phyloP scores from a whole-genome alignment of 202 grass and related monocot genomes.

The Tripidium arundinaceum region DNA sequence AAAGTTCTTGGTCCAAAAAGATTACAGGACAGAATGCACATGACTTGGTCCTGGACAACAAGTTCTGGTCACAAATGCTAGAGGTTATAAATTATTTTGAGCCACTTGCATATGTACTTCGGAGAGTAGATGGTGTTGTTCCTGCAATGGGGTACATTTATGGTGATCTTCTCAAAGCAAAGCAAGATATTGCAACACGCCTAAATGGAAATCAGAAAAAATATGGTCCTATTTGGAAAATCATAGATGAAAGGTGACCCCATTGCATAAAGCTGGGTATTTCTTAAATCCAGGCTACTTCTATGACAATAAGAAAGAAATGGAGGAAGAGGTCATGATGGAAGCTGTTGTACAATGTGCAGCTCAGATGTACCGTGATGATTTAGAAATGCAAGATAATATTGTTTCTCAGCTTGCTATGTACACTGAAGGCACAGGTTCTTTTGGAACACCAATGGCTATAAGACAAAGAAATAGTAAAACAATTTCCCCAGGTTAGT shows the following conservation, averaged over 20 bases:
- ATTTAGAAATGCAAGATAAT: background rate
- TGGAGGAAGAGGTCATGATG: background rate
- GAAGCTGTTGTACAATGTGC: background rate
- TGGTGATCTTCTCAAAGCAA: conserved; percentile 26
- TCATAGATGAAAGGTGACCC: conserved; percentile 24
- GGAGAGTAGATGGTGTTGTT: conserved; percentile 15
- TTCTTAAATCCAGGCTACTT: conserved; percentile 12
- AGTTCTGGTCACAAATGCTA: background rate
- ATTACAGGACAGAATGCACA: background rate
- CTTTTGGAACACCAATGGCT: background rate
- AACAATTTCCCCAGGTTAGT: background rate
- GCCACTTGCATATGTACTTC: background rate
- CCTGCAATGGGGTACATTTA: conserved; percentile 10
- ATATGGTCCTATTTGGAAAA: conserved; percentile 1
- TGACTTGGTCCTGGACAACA: background rate
- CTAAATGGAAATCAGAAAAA: conserved; percentile 4
- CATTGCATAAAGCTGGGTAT: conserved; percentile 19
- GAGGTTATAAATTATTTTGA: background rate
- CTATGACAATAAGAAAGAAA: conserved; percentile 23
- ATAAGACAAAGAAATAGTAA: background rate
- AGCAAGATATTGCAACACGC: background rate
- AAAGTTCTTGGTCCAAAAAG: background rate
- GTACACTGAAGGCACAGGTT: background rate
- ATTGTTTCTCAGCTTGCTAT: background rate
- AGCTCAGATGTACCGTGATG: background rate